These are phyloP conservation scores for Naganishia vishniacii DNA, from an alignment of 768 basidiomycete species.

Conservation along the genomic window DNA sequence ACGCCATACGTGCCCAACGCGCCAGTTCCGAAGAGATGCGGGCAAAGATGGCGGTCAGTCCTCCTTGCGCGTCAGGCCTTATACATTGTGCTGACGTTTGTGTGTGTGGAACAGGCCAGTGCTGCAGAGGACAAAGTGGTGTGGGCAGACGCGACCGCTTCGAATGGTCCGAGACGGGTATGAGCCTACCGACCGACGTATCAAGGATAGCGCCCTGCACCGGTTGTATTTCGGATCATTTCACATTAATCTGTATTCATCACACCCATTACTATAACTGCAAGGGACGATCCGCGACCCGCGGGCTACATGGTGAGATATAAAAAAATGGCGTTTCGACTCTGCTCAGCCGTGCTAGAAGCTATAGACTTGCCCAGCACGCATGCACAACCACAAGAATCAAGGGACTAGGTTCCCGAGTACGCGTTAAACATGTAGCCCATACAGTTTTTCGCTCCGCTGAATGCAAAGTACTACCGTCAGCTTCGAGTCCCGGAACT, in stretches of 20 bases:
- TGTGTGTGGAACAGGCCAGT: conserved; percentile 15
- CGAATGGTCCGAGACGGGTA: conserved; percentile 17
- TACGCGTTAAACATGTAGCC: conserved; percentile 20
- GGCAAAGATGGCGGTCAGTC: conserved; percentile 34
- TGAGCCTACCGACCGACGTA: background rate
- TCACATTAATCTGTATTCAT: background rate
- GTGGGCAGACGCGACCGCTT: conserved; percentile 16
- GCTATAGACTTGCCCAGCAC: too few species aligned
- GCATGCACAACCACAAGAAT: too few species aligned
- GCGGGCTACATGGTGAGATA: too few species aligned
- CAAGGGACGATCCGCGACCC: background rate
- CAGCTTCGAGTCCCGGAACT: background rate
- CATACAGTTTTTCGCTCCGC: conserved; percentile 9
- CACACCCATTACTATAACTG: background rate
- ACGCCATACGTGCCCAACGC: conserved; percentile 39
- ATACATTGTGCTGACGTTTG: background rate
- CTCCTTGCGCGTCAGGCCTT: background rate
- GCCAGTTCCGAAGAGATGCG: conserved; percentile 32
- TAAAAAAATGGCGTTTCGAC: too few species aligned
- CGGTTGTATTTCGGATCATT: background rate
- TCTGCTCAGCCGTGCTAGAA: too few species aligned
- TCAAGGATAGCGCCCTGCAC: background rate
- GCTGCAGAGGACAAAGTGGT: conserved; percentile 28
- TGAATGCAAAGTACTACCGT: background rate
- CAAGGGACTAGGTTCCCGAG: background rate